Base-by-base conservation (phyloP, 2,329 filamentous ascomycete species). In the Monosporascus ibericus region DNA sequence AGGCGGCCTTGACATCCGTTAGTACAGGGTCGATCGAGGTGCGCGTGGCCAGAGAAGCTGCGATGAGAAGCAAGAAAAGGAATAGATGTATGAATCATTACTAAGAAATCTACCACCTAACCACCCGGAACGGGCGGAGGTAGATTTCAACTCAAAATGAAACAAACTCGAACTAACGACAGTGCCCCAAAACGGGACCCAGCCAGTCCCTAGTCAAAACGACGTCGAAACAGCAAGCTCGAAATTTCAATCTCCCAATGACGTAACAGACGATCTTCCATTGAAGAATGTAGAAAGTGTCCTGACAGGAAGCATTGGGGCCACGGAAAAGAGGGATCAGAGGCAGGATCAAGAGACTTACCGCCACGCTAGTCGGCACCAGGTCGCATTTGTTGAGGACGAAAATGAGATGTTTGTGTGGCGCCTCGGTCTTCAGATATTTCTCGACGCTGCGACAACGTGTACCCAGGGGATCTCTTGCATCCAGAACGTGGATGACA, bases 71-170 rank as follows among this genome's bases (percentile, higher is more conserved):
- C 60, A 56, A 48, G 36, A 55, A 24, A 50, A 39, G 76, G 51
- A 56, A 84, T 25, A 27, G 42, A 46, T 92, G 87, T 99, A 82
- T 92, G 92, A 87, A 87, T 88, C 89, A 87, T 90, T 87, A 97
- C 94, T 99, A 99, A 95, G 94, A 97, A 88, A 79, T 81, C 81
- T 82, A 83, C 87, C 85, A 92, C 75, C 42, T 74, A 73, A 74
- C 75, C 72, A 75, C 79, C 79, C 73, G 68, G 70, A 69, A 69
- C 70, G 65, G 76, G 81, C 74, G 79, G 82, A 82, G 83, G 81
- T 82, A 84, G 83, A 78, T 78, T 87, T 97, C 94, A 96, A 97
- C 94, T 97, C 92, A 90, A 87, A 80, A 90, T 85, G 86, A 88
- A 87, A 86, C 90, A 94, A 79, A 74, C 81, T 79, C 80, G 74